These are phyloP conservation scores for Geotrichum macrosporum DNA, from an alignment of 1,139 yeast genomes.

Conservation along the genomic window DNA sequence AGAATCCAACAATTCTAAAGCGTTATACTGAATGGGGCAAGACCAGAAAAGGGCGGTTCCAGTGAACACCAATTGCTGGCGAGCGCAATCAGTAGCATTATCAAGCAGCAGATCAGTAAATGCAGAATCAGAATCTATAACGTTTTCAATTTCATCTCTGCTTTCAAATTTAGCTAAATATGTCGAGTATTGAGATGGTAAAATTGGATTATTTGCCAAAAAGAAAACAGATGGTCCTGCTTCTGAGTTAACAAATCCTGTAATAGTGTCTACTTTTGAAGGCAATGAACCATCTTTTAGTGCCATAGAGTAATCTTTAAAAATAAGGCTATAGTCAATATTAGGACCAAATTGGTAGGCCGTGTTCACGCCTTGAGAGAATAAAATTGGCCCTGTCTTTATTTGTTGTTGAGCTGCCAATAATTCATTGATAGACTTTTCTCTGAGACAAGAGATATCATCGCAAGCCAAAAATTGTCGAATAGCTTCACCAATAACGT, in stretches of 20 bases:
- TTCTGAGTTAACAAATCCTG: slow-evolving; percentile 33
- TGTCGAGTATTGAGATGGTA: slow-evolving; percentile 8
- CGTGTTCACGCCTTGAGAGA: slow-evolving; percentile 24
- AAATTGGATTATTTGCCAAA: slow-evolving; percentile 10
- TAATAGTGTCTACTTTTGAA: slow-evolving; percentile 29
- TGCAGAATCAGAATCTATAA: slow-evolving; percentile 13
- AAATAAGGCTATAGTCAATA: slow-evolving; percentile 28
- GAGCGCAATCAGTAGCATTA: slow-evolving; percentile 16
- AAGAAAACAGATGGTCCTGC: slow-evolving; percentile 26
- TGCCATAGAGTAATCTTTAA: slow-evolving; percentile 26
- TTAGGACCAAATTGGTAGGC: slow-evolving; percentile 34
- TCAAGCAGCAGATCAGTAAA: slow-evolving; percentile 19
- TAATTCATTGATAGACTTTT: slow-evolving; percentile 23
- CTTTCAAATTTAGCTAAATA: slow-evolving; percentile 22
- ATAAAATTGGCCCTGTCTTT: neutral
- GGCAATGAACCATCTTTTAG: slow-evolving; percentile 26
- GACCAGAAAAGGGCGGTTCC: slow-evolving; percentile 28
- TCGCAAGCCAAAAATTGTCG: slow-evolving; percentile 25
- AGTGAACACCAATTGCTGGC: slow-evolving; percentile 24
- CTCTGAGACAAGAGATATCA: slow-evolving; percentile 26
- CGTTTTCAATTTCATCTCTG: slow-evolving; percentile 6
- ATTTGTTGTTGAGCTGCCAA: slow-evolving; percentile 25
- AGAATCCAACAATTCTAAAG: slow-evolving; percentile 11
- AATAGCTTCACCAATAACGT: slow-evolving; percentile 23
- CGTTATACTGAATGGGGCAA: slow-evolving; percentile 30